Evolutionary conservation across 805 yeast species (phyloP), one percentile per base, ranked within the genome.

Genomic region (Starmerella asiatica): DNA sequence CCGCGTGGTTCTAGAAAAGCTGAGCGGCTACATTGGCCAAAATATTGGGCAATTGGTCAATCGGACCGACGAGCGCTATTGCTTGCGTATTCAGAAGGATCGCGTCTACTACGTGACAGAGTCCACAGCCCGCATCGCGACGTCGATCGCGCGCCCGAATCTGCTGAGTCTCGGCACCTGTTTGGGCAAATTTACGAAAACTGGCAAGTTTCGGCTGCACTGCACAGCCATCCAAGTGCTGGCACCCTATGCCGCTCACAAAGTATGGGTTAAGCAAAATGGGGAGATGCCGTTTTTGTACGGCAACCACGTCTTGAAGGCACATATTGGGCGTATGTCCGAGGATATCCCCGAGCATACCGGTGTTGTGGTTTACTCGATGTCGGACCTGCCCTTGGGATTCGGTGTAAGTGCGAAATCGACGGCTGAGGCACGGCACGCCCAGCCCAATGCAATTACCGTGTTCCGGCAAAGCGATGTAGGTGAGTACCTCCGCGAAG

Each of bases 271-370:
- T 62, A 91, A 91, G 61, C 76, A 75, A 37, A 91, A 91, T 57
- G 98, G 98, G 53, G 98, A 91, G 62, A 91, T 91, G 98, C 97
- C 98, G 12, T 91, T 79, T 58, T 64, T 91, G 49, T 91, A 91
- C 54, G 98, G 98, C 28, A 91, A 91, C 65, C 94, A 91, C 59
- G 88, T 88, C 21, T 68, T 91, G 51, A 91, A 91, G 59, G 98
- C 98, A 4, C 98, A 91, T 58, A 70, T 91, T 41, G 98, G 98
- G 27, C 79, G 85, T 54, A 84, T 91, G 81, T 80, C 93, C 40
- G 98, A 91, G 51, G 97, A 91, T 57, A 82, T 91, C 40, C 97
- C 97, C 23, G 97, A 88, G 61, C 98, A 91, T 56, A 91, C 94
- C 2, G 98, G 98, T 56, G 86, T 91, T 18, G 70, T 91, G 49